These are phyloP conservation scores for Leccinum laetum DNA, from an alignment of 1,284 basidiomycete genomes.

Conservation along the genomic window DNA sequence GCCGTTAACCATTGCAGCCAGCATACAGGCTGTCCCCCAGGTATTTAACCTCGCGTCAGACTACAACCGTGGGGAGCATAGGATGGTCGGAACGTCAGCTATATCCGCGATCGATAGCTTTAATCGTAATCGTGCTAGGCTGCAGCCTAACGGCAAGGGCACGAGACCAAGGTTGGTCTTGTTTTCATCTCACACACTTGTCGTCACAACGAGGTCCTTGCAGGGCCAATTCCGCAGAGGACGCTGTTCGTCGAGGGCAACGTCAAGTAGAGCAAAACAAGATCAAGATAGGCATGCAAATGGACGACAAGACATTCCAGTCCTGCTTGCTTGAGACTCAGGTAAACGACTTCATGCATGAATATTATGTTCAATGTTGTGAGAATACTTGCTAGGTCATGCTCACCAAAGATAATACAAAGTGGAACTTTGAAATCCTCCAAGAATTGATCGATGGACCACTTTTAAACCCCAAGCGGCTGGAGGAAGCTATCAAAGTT, in stretches of 20 bases:
- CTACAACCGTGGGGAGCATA: constrained; percentile 69
- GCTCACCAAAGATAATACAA: constrained; percentile 85
- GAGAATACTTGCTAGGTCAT: constrained; percentile 59
- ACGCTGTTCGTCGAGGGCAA: constrained; percentile 85
- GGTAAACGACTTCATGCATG: constrained; percentile 39
- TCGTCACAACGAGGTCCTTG: not conserved
- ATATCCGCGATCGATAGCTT: constrained; percentile 90
- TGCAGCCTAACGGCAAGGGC: constrained; percentile 57
- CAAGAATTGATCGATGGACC: constrained; percentile 94
- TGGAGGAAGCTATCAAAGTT: constrained; percentile 94
- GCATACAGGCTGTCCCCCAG: constrained; percentile 84
- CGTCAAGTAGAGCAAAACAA: constrained; percentile 90
- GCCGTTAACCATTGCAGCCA: constrained; percentile 82
- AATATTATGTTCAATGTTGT: constrained; percentile 2
- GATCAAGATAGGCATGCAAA: constrained; percentile 86
- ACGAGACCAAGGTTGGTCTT: constrained; percentile 56
- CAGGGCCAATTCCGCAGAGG: constrained; percentile 87
- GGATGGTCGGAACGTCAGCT: constrained; percentile 84
- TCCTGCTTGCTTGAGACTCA: constrained; percentile 82
- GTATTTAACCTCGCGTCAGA: constrained; percentile 86
- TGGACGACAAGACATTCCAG: constrained; percentile 92
- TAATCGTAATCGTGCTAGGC: constrained; percentile 78
- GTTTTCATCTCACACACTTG: not conserved
- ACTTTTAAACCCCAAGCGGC: constrained; percentile 86
- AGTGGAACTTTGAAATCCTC: constrained; percentile 92